Conservation (phyloP, 2,329 filamentous ascomycete genomes). For the Colletotrichum cereale region DNA sequence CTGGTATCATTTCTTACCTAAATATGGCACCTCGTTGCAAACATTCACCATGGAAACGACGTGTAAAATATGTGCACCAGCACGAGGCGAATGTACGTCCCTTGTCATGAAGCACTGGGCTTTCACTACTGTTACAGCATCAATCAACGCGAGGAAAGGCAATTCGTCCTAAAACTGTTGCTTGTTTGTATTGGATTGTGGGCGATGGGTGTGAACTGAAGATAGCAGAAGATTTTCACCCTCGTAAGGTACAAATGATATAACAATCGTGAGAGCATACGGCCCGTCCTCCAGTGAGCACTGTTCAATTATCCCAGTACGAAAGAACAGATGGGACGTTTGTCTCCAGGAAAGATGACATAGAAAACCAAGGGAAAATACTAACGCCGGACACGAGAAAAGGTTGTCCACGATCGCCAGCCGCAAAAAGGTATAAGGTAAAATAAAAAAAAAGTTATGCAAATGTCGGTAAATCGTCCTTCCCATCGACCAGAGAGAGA, state of each 20-base stretch:
- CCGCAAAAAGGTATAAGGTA: conserved; percentile 40
- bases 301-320: conserved; percentile 14
- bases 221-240: conserved; percentile 18
- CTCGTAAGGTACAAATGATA: conserved; percentile 30
- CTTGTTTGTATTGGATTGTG: conserved; percentile 6
- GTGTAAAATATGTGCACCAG: background rate
- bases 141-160: background rate
- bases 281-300: conserved; percentile 15
- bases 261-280: conserved; percentile 25
- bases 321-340: background rate
- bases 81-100: background rate
- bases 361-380: conserved; percentile 1
- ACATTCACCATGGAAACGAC: background rate
- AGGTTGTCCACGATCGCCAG: conserved; percentile 26
- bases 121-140: background rate
- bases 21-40: background rate
- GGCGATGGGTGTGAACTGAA: conserved; percentile 27
- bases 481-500: conserved; percentile 24
- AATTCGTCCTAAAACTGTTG: background rate
- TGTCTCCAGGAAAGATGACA: conserved; percentile 3
- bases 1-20: background rate
- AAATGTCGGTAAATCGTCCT: conserved; percentile 38
- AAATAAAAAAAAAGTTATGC: conserved; percentile 11
- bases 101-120: background rate
- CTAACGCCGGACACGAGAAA: conserved; percentile 28